Base-by-base conservation (phyloP, 768 basidiomycete species). In the Mycena leptocephala region DNA sequence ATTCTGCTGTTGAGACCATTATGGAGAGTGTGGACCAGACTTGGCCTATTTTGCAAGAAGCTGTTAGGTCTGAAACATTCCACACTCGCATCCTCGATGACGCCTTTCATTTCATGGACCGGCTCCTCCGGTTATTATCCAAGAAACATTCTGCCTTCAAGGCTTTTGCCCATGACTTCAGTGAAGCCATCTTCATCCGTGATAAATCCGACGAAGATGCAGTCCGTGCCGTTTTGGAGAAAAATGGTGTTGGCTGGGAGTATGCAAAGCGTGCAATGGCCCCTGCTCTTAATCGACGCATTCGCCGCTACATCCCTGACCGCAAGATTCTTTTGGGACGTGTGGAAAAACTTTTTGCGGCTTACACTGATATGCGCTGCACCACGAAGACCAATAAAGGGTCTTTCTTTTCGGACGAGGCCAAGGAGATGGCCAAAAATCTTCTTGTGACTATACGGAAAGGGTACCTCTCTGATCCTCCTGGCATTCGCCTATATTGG, bases 31-130 rank as follows among this genome's bases (percentile, higher is more conserved):
- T n/a, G n/a, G n/a, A n/a, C n/a, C n/a, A n/a, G n/a, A n/a, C n/a
- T n/a, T n/a, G n/a, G n/a, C n/a, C n/a, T n/a, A n/a, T n/a, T n/a
- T n/a, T n/a, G n/a, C n/a, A n/a, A n/a, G n/a, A n/a, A n/a, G n/a
- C n/a, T n/a, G n/a, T n/a, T n/a, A n/a, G n/a, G n/a, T n/a, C n/a
- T n/a, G n/a, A n/a, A n/a, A n/a, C n/a, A n/a, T n/a, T n/a, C n/a
- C n/a, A n/a, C n/a, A n/a, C n/a, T n/a, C n/a, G n/a, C n/a, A n/a
- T n/a, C n/a, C n/a, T n/a, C n/a, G n/a, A n/a, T n/a, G n/a, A n/a
- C n/a, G n/a, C n/a, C n/a, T 62, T 62, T 41, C 59, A 37, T 62
- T 62, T 33, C 28, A 62, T 62, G 59, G 59, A 62, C 37, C 33
- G 59, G 33, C 59, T 62, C 37, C 59, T 62, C 22, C 59, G 33